Evolutionary conservation across 495 filamentous ascomycete genomes (phyloP).

Genomic region (Daldinia grandis): DNA sequence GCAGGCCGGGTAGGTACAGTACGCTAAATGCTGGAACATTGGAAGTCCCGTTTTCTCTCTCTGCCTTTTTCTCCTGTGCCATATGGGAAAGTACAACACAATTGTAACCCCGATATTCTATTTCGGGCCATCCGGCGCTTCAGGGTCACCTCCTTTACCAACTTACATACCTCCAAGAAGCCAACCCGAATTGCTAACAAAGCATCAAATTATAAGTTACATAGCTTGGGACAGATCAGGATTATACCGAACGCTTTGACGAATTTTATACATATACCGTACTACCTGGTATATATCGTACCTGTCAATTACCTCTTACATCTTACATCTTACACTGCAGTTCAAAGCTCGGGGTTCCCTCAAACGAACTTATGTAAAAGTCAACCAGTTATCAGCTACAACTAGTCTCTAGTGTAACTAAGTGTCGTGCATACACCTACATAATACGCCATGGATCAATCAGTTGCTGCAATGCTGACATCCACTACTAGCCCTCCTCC

Average conservation of each 20-base stretch:
- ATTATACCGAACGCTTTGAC: not conserved
- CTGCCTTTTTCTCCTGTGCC: not conserved
- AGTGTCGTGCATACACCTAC: not conserved
- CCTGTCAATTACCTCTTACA: not conserved
- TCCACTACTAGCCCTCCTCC: not conserved
- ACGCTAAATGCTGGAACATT: not conserved
- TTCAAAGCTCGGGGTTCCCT: slow-evolving; percentile 12
- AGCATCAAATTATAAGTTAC: not conserved
- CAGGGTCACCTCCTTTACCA: not conserved
- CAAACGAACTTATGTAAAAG: not conserved
- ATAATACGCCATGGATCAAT: not conserved
- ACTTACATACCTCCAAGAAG: not conserved
- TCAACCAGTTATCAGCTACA: not conserved
- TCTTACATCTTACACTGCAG: not conserved
- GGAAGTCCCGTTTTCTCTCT: not conserved
- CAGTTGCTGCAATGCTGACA: slow-evolving; percentile 3
- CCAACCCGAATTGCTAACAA: not conserved
- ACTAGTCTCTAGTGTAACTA: not conserved
- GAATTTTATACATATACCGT: not conserved
- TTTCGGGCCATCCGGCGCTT: slow-evolving; percentile 30
- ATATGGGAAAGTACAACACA: not conserved
- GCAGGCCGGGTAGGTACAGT: not conserved
- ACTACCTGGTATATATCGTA: not conserved
- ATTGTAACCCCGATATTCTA: slow-evolving; percentile 14
- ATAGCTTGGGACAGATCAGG: not conserved